A percentile compares a stretch with the other conserved stretches of the same genome.
Evolutionary conservation across 2,329 filamentous ascomycete species (phyloP).

Genomic region (Diaporthe sp.): DNA sequence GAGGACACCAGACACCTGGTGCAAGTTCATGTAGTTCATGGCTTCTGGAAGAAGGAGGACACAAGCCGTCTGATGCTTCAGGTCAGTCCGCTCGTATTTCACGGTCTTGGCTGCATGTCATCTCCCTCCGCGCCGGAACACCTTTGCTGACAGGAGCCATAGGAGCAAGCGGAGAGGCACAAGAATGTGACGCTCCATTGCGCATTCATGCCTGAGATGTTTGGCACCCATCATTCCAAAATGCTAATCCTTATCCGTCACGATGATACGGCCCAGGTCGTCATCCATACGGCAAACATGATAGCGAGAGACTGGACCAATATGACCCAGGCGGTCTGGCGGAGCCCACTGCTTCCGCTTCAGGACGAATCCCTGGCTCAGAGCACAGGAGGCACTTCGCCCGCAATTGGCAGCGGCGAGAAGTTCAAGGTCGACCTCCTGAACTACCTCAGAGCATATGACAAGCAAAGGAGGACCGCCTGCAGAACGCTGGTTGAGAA

Average conservation of each 20-base stretch:
- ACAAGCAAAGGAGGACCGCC: conserved; percentile 63
- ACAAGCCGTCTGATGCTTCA: conserved; percentile 67
- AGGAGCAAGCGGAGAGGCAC: conserved; percentile 73
- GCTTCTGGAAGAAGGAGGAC: conserved; percentile 77
- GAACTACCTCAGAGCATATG: conserved; percentile 79
- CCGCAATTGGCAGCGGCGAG: conserved; percentile 69
- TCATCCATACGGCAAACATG: conserved; percentile 94
- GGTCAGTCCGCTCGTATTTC: conserved; percentile 54
- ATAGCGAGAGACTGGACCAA: conserved; percentile 89
- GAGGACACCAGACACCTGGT: conserved; percentile 61
- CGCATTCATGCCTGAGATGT: conserved; percentile 85
- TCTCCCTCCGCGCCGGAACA: neutral
- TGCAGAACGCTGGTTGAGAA: conserved; percentile 68
- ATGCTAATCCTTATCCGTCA: conserved; percentile 88
- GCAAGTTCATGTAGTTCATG: conserved; percentile 69
- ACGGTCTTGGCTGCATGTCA: neutral
- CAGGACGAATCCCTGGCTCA: conserved; percentile 38
- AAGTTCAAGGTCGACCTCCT: conserved; percentile 83
- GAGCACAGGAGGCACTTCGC: conserved; percentile 36
- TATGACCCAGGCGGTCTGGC: conserved; percentile 88
- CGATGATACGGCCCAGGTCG: conserved; percentile 80
- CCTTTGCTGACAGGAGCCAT: conserved; percentile 29
- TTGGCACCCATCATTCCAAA: conserved; percentile 88
- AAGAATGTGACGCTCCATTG: conserved; percentile 77
- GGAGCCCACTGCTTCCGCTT: conserved; percentile 76